Conservation (phyloP, 352 stramenopile genomes). For the Globisporangium paroecandrum region DNA sequence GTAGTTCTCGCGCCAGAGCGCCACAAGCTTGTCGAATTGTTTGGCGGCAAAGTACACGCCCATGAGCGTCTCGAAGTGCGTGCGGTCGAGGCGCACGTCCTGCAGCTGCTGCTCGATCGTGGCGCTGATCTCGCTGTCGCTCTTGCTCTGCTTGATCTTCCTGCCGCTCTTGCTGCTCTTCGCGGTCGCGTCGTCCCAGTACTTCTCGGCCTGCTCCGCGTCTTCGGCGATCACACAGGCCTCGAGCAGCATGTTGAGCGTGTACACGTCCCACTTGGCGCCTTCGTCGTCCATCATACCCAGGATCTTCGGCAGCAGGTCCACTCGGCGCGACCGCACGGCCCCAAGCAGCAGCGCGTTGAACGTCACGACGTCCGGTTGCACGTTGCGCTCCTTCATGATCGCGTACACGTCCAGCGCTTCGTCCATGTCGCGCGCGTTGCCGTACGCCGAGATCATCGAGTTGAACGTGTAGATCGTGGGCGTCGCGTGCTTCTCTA, state of each 20-base stretch:
- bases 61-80: slow-evolving; percentile 76
- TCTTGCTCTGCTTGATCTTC: slow-evolving; percentile 9
- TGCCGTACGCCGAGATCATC: slow-evolving; percentile 81
- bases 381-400: slow-evolving; percentile 32
- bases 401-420: slow-evolving; percentile 51
- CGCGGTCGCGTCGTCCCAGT: slow-evolving; percentile 43
- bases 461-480: slow-evolving; percentile 81
- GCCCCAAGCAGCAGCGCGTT: slow-evolving; percentile 64
- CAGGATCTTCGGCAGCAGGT: slow-evolving; percentile 54
- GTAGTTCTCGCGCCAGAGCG: slow-evolving; percentile 55
- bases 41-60: slow-evolving; percentile 57
- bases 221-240: slow-evolving; percentile 45
- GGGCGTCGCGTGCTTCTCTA: slow-evolving; percentile 50
- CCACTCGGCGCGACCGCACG: slow-evolving; percentile 47
- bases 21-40: slow-evolving; percentile 47
- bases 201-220: slow-evolving; percentile 40
- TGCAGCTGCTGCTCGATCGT: slow-evolving; percentile 21
- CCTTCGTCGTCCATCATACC: slow-evolving; percentile 40
- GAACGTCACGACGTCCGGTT: slow-evolving; percentile 61
- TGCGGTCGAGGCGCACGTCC: slow-evolving; percentile 49
- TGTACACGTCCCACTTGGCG: slow-evolving; percentile 70
- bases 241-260: slow-evolving; percentile 74
- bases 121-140: not conserved
- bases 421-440: slow-evolving; percentile 56
- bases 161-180: slow-evolving; percentile 15